Base-by-base conservation (phyloP, 352 stramenopile genomes). In the Pythium oligandrum region DNA sequence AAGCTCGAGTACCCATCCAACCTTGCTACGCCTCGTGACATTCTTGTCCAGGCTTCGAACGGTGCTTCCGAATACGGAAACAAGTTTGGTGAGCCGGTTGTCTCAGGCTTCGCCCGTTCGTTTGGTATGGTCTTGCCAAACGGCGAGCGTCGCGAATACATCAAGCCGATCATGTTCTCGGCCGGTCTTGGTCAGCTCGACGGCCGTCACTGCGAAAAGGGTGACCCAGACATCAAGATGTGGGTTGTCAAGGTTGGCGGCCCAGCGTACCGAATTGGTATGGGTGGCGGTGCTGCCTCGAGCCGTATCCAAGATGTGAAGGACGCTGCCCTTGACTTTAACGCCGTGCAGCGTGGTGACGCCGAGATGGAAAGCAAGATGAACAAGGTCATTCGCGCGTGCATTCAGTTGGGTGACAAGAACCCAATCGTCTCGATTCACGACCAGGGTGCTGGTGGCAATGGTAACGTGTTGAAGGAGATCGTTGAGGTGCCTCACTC, bases 131-230 rank as follows among this genome's bases (percentile, higher is more conserved):
- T 96, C 26, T 70, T 99, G 46, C 88, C 94, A 0, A 96, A 86
- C 53, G 96, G 96, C 39, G 91, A 98, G 59, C 86, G 97, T 33
- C 96, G 94, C 59, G 97, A 99, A 67, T 99, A 98, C 89, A 96
- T 99, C 57, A 99, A 99, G 77, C 97, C 97, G 31, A 99, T 99
- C 68, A 99, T 99, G 97, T 99, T 99, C 62, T 98, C 95, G 45
- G 96, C 96, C 4, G 97, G 97, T 57, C 78, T 99, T 33, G 97
- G 97, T 34, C 88, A 98, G 61, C 76, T 99, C 35, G 96, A 99
- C 62, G 91, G 70, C 26, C 69, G 79, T 37, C 97, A 99, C 73
- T 88, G 86, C 45, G 70, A 61, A 12, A 99, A 99, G 76, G 96
- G 91, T 8, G 86, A 93, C 55, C 90, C 96, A 0, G 96, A 98